Conservation (phyloP, 2,329 filamentous ascomycete species). For the Arthroderma sp. region DNA sequence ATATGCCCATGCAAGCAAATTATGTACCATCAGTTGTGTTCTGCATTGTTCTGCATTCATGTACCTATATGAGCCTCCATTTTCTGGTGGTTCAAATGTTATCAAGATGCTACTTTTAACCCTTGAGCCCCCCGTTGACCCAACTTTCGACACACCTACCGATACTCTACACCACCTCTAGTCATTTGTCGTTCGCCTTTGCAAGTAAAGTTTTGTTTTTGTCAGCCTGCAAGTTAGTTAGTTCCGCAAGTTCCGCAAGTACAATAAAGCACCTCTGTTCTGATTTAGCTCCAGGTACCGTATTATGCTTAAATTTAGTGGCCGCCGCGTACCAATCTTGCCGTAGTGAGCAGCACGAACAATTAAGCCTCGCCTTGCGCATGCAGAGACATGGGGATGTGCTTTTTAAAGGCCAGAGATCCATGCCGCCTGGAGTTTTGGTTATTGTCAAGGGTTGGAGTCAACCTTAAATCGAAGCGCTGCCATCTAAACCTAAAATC, state of each 20-base stretch:
- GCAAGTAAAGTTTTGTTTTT: neutral
- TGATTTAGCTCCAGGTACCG: neutral
- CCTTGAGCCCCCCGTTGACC: conserved; percentile 2
- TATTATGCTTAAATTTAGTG: neutral
- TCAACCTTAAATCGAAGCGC: conserved; percentile 1
- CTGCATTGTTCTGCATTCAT: conserved; percentile 7
- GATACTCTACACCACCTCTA: neutral
- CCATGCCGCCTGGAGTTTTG: neutral
- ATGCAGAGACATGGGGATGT: neutral
- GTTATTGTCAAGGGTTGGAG: neutral
- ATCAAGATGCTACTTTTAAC: conserved; percentile 3
- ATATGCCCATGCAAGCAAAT: conserved; percentile 4
- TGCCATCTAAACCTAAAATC: neutral
- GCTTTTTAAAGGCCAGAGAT: neutral
- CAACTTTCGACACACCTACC: neutral
- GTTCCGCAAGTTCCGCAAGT: neutral
- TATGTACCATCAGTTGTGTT: conserved; percentile 8
- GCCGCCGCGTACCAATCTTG: neutral
- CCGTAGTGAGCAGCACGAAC: neutral
- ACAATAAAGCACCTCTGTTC: neutral
- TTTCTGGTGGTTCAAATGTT: neutral
- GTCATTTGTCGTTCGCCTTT: neutral
- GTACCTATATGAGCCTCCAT: conserved; percentile 10
- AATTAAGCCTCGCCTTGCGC: conserved; percentile 1
- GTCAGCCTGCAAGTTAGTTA: neutral